Evolutionary conservation across 2,329 filamentous ascomycete genomes (phyloP).

Genomic region (Monosporascus sp.): DNA sequence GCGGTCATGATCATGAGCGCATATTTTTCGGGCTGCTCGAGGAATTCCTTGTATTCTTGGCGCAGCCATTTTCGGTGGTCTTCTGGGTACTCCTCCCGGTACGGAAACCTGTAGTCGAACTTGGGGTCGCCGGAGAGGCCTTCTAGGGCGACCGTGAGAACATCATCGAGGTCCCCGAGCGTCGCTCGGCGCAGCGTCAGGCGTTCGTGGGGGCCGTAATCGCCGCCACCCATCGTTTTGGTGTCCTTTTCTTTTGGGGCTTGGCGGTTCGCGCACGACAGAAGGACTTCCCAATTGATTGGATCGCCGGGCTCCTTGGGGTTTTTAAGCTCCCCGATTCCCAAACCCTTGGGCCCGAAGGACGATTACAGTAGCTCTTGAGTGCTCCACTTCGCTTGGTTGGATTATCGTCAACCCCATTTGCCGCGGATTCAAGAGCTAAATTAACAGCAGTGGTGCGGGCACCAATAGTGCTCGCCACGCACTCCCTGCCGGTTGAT

Average conservation of each 20-base stretch:
- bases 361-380: neutral
- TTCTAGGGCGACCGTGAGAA: slow-evolving; percentile 6
- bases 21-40: slow-evolving; percentile 12
- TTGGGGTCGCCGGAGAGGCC: slow-evolving; percentile 11
- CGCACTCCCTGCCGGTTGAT: no score
- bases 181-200: slow-evolving; percentile 7
- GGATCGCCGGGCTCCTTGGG: neutral
- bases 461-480: neutral
- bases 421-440: neutral
- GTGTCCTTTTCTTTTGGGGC: neutral
- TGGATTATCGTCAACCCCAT: neutral
- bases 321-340: neutral
- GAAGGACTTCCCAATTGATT: neutral
- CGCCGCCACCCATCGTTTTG: neutral
- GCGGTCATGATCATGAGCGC: slow-evolving; percentile 8
- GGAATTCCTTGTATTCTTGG: slow-evolving; percentile 11
- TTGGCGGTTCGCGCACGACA: neutral
- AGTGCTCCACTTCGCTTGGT: neutral
- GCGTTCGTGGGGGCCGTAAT: slow-evolving; percentile 1
- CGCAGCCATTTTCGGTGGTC: slow-evolving; percentile 10
- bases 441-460: neutral
- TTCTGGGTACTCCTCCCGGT: slow-evolving; percentile 5
- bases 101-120: slow-evolving; percentile 10
- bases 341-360: neutral
- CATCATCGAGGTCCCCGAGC: slow-evolving; percentile 8